phyloP scores from a whole-genome alignment of 2,329 filamentous ascomycete species.

The Hypoxylon sp. region DNA sequence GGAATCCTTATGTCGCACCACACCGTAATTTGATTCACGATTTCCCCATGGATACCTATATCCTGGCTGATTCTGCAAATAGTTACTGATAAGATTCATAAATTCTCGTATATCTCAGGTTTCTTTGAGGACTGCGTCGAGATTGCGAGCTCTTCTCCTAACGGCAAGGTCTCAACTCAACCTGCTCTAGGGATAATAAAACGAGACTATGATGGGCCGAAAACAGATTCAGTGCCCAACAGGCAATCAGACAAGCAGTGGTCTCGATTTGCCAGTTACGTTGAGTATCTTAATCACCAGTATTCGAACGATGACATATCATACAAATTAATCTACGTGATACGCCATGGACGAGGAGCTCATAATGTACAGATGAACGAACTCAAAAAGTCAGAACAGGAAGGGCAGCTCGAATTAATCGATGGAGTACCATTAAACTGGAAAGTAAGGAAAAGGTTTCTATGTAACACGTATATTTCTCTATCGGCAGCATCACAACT shows the following conservation, averaged over 20 bases:
- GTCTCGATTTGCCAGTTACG: constrained; percentile 23
- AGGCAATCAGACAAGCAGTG: constrained; percentile 17
- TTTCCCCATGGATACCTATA: background rate
- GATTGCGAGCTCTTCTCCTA: constrained; percentile 9
- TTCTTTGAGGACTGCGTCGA: constrained; percentile 11
- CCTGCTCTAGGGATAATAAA: constrained; percentile 14
- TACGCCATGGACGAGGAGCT: constrained; percentile 36
- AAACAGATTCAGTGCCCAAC: background rate
- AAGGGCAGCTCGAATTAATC: constrained; percentile 12
- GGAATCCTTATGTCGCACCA: background rate
- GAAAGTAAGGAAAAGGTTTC: constrained; percentile 19
- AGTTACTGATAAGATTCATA: background rate
- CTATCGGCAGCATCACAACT: background rate
- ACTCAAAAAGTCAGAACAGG: constrained; percentile 20
- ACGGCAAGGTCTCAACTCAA: constrained; percentile 17
- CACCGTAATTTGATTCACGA: constrained; percentile 1
- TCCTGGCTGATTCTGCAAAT: background rate
- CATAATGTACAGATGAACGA: constrained; percentile 42
- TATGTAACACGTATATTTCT: background rate
- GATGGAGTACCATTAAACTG: constrained; percentile 17
- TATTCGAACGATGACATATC: constrained; percentile 20
- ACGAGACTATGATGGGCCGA: constrained; percentile 3
- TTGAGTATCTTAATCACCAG: constrained; percentile 21
- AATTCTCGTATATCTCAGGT: constrained; percentile 8
- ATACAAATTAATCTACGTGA: constrained; percentile 39